phyloP scores from a whole-genome alignment of 2,329 filamentous ascomycete species.

The Epichloe amarillans region DNA sequence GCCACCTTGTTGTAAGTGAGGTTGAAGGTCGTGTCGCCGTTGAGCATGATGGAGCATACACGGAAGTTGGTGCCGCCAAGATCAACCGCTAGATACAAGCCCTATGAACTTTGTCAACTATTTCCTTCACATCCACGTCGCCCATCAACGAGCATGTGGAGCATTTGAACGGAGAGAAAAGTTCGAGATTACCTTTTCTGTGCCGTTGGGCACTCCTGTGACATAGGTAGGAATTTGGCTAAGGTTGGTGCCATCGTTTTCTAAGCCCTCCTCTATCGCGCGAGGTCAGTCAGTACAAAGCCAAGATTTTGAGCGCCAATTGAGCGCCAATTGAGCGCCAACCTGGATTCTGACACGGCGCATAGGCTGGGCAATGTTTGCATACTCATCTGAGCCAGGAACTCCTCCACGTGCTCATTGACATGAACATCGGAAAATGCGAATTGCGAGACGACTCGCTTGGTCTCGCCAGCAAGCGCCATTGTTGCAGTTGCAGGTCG shows the following conservation, averaged over 20 bases:
- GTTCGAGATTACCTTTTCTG: slow-evolving; percentile 56
- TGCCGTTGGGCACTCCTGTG: slow-evolving; percentile 89
- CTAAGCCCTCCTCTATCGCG: slow-evolving; percentile 60
- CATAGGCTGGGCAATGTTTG: slow-evolving; percentile 1
- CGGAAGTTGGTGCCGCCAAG: slow-evolving; percentile 98
- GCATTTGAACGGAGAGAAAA: not conserved
- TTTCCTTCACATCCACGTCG: not conserved
- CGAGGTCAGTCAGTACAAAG: not conserved
- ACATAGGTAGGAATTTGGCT: slow-evolving; percentile 97
- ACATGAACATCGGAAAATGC: slow-evolving; percentile 69
- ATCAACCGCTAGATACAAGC: slow-evolving; percentile 90
- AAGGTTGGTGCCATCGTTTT: slow-evolving; percentile 64
- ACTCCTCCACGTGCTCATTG: slow-evolving; percentile 71
- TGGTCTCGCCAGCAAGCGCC: slow-evolving; percentile 56
- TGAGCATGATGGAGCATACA: slow-evolving; percentile 86
- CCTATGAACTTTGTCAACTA: slow-evolving; percentile 35
- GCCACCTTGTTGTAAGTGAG: slow-evolving; percentile 85
- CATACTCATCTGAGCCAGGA: slow-evolving; percentile 69
- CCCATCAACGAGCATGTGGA: not conserved
- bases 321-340: not conserved
- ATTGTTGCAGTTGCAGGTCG: slow-evolving; percentile 37
- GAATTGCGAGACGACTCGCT: slow-evolving; percentile 71
- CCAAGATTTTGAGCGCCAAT: not conserved
- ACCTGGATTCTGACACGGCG: not conserved
- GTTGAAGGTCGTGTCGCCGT: slow-evolving; percentile 90